Base-by-base conservation (phyloP, 768 basidiomycete genomes). In the Macrolepiota dolichaula region DNA sequence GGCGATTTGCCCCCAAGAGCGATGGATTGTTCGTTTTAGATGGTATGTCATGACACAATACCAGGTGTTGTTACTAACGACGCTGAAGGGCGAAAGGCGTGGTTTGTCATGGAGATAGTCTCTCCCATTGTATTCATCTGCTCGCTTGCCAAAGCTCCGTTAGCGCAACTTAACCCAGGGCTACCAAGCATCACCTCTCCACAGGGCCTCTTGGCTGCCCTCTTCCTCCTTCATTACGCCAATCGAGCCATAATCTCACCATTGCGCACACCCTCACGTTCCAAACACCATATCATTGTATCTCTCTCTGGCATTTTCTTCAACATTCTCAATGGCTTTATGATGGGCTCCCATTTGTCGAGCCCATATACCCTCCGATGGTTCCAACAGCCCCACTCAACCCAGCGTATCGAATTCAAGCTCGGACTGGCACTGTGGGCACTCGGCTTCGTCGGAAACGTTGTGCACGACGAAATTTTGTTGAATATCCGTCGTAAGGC, bases 391-490 rank as follows among this genome's bases (percentile, higher is more conserved):
- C 71, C 76, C 5, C 68, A 69, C 32, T 62, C 71, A 13, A 70
- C 62, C 52, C 35, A 59, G 12, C 73, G 74, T 6, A 71, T 79
- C 15, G 68, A 66, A 0, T 94, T 94, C 74, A 87, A 85, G 77
- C 38, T 73, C 3, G 92, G 91, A 2, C 68, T 91, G 12, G 67
- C 61, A 0, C 67, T 95, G 2, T 98, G 93, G 90, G 76, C 77
- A 0, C 36, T 76, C 0, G 96, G 96, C 0, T 81, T 95, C 46
- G 74, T 70, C 0, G 92, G 93, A 0, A 98, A 98, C 73, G 76
- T 97, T 35, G 76, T 82, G 36, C 95, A 97, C 72, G 96, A 98
- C 74, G 95, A 97, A 71, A 81, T 98, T 29, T 84, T 98, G 9
- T 79, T 94, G 68, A 79, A 89, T 67, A 85, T 98, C 55, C 85